These are phyloP conservation scores for Arachnomyces sp. DNA, from an alignment of 2,329 filamentous ascomycete genomes.

Conservation along the genomic window DNA sequence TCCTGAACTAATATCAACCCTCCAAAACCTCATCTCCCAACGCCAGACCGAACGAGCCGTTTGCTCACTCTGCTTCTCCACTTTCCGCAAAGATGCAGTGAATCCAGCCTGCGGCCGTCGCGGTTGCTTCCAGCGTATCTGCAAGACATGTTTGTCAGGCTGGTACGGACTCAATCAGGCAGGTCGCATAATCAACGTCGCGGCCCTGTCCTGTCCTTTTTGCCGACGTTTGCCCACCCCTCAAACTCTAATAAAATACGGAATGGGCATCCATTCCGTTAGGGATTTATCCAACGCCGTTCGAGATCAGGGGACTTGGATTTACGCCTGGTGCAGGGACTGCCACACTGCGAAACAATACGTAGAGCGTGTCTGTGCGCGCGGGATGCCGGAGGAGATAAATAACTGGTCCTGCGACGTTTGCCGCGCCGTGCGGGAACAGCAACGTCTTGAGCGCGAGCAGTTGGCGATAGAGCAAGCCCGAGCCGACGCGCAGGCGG, in stretches of 20 bases:
- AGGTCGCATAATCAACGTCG: conserved; percentile 40
- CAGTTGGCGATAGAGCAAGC: conserved; percentile 1
- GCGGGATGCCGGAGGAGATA: conserved; percentile 31
- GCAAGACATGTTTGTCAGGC: conserved; percentile 29
- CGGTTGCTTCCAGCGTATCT: conserved; percentile 39
- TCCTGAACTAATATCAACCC: conserved; percentile 24
- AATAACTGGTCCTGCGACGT: conserved; percentile 36
- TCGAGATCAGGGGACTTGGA: conserved; percentile 34
- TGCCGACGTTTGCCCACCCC: conserved; percentile 39
- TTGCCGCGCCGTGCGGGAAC: conserved; percentile 20
- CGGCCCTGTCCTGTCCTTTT: conserved; percentile 44
- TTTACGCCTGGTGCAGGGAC: conserved; percentile 42
- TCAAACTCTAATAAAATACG: conserved; percentile 27
- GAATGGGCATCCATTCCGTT: conserved; percentile 31
- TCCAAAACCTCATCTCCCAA: conserved; percentile 31
- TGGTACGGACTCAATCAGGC: conserved; percentile 43
- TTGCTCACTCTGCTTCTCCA: conserved; percentile 42
- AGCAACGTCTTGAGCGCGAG: conserved; percentile 6
- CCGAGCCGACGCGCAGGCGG: no score
- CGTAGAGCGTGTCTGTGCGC: conserved; percentile 38
- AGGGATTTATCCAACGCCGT: conserved; percentile 33
- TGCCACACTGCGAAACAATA: conserved; percentile 38
- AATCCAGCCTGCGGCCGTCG: conserved; percentile 38
- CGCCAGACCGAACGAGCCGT: conserved; percentile 31
- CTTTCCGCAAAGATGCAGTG: conserved; percentile 29